Evolutionary conservation across 1,139 yeast species (phyloP), one percentile per base, ranked within the genome.

Genomic region (Magnusiomyces magnusii): DNA sequence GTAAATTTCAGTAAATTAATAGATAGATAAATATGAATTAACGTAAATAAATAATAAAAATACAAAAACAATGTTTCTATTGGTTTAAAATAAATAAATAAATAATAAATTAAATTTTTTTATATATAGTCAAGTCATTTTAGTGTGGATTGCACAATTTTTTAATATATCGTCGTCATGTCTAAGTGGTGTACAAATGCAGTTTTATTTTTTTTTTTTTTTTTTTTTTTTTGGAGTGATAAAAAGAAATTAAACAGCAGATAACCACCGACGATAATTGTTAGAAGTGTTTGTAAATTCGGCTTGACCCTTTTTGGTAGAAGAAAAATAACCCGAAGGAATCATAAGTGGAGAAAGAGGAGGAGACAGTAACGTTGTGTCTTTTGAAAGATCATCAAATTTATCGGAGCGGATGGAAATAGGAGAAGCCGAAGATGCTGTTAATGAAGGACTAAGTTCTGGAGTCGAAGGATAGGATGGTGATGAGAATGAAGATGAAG

Each of bases 211-310:
- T 50, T 25, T 25, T 24, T 28, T 50, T 15, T 50, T 50, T n/a
- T 39, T 39, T 9, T 39, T 39, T 3, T 3, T 39, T n/a, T 15
- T 10, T 25, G 41, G 5, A 17, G 39, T 34, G 7, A 17, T 25
- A n/a, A n/a, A n/a, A n/a, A n/a, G n/a, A n/a, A n/a, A n/a, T 50
- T 19, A 50, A 23, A 52, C 57, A 39, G 65, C 66, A 21, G 67
- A 62, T 42, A 66, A 60, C 68, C 68, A 66, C 47, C 62, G 61
- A 54, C 67, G 59, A 56, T 66, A 66, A 51, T 64, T 66, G 34
- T 61, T 61, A 34, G 66, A 62, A 23, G 66, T 61, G 42, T 62
- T 61, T n/a, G 56, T 47, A 21, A 57, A 59, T 55, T 53, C 57
- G 55, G 51, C 47, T 44, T 9, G 56, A 49, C 17, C 17, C 58